Evolutionary conservation across 2,329 filamentous ascomycete species (phyloP).

Genomic region (Sordariomycetes sp.): DNA sequence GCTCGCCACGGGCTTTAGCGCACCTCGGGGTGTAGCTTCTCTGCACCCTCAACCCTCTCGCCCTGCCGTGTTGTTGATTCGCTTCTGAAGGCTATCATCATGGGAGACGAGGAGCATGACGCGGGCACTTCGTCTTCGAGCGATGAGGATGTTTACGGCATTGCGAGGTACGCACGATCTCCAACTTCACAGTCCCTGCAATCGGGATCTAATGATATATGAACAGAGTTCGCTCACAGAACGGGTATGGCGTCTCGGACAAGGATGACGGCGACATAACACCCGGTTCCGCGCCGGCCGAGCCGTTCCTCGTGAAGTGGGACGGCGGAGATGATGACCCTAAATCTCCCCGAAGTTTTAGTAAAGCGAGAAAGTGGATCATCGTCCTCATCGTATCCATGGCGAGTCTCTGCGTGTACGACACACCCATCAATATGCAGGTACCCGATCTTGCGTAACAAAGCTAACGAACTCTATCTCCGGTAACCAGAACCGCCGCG

Average conservation of each 20-base stretch:
- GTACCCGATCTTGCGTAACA: neutral
- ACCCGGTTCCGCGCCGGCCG: neutral
- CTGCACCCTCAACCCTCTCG: neutral
- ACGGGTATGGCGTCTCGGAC: neutral
- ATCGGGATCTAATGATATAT: neutral
- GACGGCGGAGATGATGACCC: slow-evolving; percentile 63
- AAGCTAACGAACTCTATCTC: neutral
- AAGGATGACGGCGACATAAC: neutral
- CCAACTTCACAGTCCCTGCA: neutral
- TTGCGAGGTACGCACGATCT: neutral
- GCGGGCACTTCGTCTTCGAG: neutral
- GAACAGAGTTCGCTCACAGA: neutral
- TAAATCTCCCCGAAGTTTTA: slow-evolving; percentile 61
- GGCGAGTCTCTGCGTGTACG: slow-evolving; percentile 76
- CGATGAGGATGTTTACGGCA: neutral
- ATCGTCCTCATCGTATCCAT: slow-evolving; percentile 65
- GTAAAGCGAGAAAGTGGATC: slow-evolving; percentile 60
- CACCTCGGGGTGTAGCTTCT: neutral
- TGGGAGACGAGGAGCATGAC: neutral
- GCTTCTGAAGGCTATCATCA: neutral
- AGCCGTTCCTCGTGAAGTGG: slow-evolving; percentile 47
- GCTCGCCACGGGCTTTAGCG: neutral
- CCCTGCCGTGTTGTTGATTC: neutral
- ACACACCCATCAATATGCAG: slow-evolving; percentile 14
- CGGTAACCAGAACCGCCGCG: slow-evolving; percentile 58